Evolutionary conservation across 78 protist genomes (phyloP).

Genomic region (Bodo saltans): DNA sequence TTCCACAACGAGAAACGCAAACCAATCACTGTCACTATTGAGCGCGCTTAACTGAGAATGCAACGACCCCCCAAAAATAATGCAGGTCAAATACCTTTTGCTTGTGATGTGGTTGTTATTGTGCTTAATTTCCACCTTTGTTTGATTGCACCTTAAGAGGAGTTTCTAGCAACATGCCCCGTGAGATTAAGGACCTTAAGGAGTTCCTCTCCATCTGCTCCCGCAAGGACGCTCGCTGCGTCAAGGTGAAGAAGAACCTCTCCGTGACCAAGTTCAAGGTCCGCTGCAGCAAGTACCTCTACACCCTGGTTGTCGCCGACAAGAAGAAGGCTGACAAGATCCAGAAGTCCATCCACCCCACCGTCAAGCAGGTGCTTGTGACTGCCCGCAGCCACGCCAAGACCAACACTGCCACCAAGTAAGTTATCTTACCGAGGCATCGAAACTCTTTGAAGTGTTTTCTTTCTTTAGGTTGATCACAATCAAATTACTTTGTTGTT

Average conservation of each 20-base stretch:
- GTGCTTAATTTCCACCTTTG: too few species aligned
- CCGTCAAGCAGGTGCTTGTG: neutral
- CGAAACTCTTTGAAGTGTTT: too few species aligned
- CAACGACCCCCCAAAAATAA: too few species aligned
- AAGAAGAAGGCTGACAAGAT: slow-evolving; percentile 83
- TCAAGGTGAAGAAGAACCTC: slow-evolving; percentile 85
- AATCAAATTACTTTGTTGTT: too few species aligned
- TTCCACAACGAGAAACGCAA: too few species aligned
- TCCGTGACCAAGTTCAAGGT: slow-evolving; percentile 93
- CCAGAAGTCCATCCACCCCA: slow-evolving; percentile 87
- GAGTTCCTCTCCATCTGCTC: slow-evolving; percentile 83
- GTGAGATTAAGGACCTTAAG: slow-evolving; percentile 88
- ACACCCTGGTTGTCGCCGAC: slow-evolving; percentile 85
- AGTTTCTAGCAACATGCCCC: slow-evolving; percentile 83
- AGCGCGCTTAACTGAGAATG: too few species aligned
- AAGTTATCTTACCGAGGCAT: neutral
- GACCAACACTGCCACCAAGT: neutral
- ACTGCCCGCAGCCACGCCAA: neutral
- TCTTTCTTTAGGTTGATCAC: too few species aligned
- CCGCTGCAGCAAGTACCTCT: slow-evolving; percentile 84
- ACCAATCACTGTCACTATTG: too few species aligned
- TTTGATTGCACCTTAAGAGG: too few species aligned
- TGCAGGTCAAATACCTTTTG: too few species aligned
- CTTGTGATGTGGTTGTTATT: too few species aligned
- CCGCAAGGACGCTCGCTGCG: slow-evolving; percentile 78